Percentiles rank a stretch among this genome's conserved stretches.
Conservation (phyloP, 2,329 filamentous ascomycete species). For the Stachybotrys chlorohalonatus region DNA sequence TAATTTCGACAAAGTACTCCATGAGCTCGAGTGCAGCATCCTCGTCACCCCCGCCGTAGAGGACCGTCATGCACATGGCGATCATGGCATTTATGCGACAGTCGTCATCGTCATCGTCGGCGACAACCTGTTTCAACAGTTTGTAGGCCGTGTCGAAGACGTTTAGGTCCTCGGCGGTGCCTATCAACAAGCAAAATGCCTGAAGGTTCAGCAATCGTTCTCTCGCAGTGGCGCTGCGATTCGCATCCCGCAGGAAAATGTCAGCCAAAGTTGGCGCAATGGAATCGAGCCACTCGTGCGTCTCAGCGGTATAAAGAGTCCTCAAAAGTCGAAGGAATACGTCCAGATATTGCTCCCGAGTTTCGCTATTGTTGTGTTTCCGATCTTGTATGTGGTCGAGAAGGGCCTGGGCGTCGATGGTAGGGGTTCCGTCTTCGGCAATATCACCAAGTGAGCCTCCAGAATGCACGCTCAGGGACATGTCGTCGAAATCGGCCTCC, state of each 20-base stretch:
- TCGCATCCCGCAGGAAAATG: constrained; percentile 62
- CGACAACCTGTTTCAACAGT: constrained; percentile 24
- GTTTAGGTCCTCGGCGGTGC: constrained; percentile 51
- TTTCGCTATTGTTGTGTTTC: constrained; percentile 67
- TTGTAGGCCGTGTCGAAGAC: constrained; percentile 19
- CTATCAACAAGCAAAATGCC: constrained; percentile 61
- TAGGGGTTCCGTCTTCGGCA: constrained; percentile 58
- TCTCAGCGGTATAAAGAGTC: constrained; percentile 16
- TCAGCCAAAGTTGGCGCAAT: constrained; percentile 45
- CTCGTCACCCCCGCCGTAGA: constrained; percentile 65
- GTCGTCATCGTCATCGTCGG: constrained; percentile 53
- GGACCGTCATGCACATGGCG: constrained; percentile 60
- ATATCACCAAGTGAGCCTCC: constrained; percentile 34
- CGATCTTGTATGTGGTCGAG: constrained; percentile 64
- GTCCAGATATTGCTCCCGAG: constrained; percentile 44
- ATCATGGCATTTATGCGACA: constrained; percentile 63
- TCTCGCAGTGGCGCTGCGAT: constrained; percentile 55
- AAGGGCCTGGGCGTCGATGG: constrained; percentile 52
- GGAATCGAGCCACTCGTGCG: constrained; percentile 1
- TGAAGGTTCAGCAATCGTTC: constrained; percentile 64
- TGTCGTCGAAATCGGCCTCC: constrained; percentile 28
- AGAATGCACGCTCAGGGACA: constrained; percentile 33
- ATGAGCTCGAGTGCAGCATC: constrained; percentile 63
- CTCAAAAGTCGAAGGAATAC: constrained; percentile 45
- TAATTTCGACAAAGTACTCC: constrained; percentile 66